Percentiles rank a stretch among this genome's conserved stretches.
These are phyloP conservation scores for Haematococcus lacustris DNA, from an alignment of 139 green algal species.

Conservation along the genomic window DNA sequence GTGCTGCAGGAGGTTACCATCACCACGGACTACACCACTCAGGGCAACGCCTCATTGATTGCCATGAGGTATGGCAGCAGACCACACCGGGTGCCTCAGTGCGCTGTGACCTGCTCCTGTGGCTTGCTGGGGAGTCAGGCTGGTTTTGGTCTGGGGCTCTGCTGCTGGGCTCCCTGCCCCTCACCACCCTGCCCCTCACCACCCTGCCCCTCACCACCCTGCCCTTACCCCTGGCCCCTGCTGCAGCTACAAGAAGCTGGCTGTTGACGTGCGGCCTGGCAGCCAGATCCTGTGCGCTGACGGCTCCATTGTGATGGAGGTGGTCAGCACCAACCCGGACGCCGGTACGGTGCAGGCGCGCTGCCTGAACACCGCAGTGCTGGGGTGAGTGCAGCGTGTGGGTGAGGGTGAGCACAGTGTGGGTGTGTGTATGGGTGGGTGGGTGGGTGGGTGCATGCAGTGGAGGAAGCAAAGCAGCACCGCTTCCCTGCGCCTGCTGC, in stretches of 20 bases:
- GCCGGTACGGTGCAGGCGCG: conserved; percentile 64
- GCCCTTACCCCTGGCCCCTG: too few species aligned
- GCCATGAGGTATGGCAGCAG: conserved; percentile 61
- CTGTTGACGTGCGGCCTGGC: conserved; percentile 79
- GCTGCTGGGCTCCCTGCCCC: not conserved
- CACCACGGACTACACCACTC: conserved; percentile 86
- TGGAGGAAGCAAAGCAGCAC: not conserved
- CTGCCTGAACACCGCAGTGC: conserved; percentile 89
- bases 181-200: too few species aligned
- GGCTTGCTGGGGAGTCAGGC: not conserved
- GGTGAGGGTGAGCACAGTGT: not conserved
- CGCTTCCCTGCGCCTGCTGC: not conserved
- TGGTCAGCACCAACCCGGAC: conserved; percentile 69
- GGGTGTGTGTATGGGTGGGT: too few species aligned
- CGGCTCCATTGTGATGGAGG: conserved; percentile 91
- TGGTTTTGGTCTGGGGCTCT: not conserved
- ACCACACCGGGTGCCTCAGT: not conserved
- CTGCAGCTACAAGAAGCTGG: conserved; percentile 80
- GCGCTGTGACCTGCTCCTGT: not conserved
- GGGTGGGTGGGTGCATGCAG: too few species aligned
- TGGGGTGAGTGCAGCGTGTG: conserved; percentile 56
- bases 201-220: too few species aligned
- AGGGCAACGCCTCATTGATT: conserved; percentile 77
- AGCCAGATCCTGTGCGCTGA: conserved; percentile 87
- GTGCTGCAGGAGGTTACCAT: conserved; percentile 74